Evolutionary conservation across 805 yeast genomes (phyloP).

Genomic region (Cyberlindnera suaveolens): DNA sequence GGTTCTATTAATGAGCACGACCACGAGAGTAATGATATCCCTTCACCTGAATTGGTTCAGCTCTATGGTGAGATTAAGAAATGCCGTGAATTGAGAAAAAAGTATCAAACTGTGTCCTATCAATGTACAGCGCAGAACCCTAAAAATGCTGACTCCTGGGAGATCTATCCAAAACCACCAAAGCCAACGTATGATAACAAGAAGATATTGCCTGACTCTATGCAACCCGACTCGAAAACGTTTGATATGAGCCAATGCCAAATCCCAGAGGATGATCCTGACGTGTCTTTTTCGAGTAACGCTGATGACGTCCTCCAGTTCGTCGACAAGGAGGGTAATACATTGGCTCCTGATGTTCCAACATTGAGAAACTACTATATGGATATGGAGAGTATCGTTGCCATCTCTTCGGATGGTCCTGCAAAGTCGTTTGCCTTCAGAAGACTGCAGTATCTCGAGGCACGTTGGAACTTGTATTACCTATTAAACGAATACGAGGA

Average conservation of each 20-base stretch:
- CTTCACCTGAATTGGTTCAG: constrained; percentile 62
- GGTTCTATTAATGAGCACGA: constrained; percentile 42
- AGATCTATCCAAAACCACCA: constrained; percentile 89
- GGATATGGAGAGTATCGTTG: constrained; percentile 71
- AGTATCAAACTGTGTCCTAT: constrained; percentile 62
- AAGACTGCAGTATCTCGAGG: constrained; percentile 88
- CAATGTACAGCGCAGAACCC: constrained; percentile 82
- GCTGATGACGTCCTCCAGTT: constrained; percentile 69
- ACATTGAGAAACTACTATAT: constrained; percentile 76
- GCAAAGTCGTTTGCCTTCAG: constrained; percentile 93
- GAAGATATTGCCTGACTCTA: constrained; percentile 38
- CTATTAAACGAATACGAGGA: constrained; percentile 90
- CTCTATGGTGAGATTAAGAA: constrained; percentile 54
- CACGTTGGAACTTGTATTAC: constrained; percentile 90
- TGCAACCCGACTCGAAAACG: constrained; percentile 34
- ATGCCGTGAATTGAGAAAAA: constrained; percentile 70
- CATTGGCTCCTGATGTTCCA: constrained; percentile 61
- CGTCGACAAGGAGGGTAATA: constrained; percentile 29
- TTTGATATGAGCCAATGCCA: constrained; percentile 37
- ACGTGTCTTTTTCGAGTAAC: constrained; percentile 40
- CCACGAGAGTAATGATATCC: constrained; percentile 48
- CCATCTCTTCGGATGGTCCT: constrained; percentile 89
- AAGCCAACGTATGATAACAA: constrained; percentile 83
- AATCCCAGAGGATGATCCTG: constrained; percentile 43
- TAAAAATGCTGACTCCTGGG: constrained; percentile 69